Percentiles rank a stretch among this genome's conserved stretches.
Evolutionary conservation across 805 yeast species (phyloP).

Genomic region (Kodamaea neixiangensis): DNA sequence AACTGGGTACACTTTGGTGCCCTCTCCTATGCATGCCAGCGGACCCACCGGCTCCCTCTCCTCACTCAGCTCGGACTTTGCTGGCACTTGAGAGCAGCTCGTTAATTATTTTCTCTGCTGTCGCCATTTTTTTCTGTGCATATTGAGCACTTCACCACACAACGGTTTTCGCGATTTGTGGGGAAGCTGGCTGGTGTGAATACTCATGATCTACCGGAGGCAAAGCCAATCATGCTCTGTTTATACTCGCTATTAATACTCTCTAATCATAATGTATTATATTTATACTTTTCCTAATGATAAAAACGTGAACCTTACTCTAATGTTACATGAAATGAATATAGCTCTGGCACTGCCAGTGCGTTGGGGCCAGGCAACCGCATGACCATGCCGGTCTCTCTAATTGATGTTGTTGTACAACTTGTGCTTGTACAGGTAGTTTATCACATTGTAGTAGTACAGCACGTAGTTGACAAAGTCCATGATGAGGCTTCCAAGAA

Average conservation of each 20-base stretch:
- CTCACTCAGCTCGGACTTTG: background rate
- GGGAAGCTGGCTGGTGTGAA: background rate
- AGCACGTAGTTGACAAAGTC: conserved; percentile 13
- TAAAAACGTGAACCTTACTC: background rate
- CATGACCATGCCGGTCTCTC: background rate
- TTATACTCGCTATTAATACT: background rate
- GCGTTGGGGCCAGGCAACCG: background rate
- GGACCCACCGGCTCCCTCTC: background rate
- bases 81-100: background rate
- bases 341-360: background rate
- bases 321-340: background rate
- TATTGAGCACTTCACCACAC: background rate
- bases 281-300: background rate
- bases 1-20: too few species aligned
- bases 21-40: too few species aligned
- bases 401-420: conserved; percentile 20
- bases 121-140: background rate
- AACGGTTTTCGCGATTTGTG: background rate
- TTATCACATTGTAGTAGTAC: conserved; percentile 17
- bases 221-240: background rate
- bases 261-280: background rate
- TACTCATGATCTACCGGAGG: background rate
- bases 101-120: background rate
- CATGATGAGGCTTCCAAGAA: conserved; percentile 13
- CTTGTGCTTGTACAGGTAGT: conserved; percentile 17